A percentile compares a stretch with the other conserved stretches of the same genome.
Conservation (phyloP, 2,329 filamentous ascomycete genomes). For the Arthrobotrys megalospora region DNA sequence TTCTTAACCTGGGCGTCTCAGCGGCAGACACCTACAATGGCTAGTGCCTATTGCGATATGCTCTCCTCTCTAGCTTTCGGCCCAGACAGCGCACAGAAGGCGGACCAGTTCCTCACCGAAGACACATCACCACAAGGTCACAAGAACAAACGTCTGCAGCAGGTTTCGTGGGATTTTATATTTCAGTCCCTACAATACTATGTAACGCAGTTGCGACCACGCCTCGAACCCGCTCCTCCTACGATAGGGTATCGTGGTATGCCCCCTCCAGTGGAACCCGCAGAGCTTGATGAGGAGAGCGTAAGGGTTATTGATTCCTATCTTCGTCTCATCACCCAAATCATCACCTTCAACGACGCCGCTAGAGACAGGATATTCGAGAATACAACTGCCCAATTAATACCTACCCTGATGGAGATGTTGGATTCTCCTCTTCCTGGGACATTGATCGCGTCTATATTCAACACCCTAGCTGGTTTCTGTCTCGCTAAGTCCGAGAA, state of each 20-base stretch:
- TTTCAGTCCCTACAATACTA: constrained; percentile 82
- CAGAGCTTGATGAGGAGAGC: constrained; percentile 89
- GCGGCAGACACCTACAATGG: constrained; percentile 92
- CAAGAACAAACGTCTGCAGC: constrained; percentile 85
- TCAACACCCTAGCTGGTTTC: constrained; percentile 81
- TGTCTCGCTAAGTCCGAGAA: constrained; percentile 80
- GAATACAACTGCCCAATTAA: constrained; percentile 77
- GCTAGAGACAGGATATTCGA: constrained; percentile 82
- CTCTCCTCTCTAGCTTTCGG: constrained; percentile 88
- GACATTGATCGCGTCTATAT: constrained; percentile 70
- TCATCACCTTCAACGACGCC: constrained; percentile 80
- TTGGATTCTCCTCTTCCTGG: constrained; percentile 75
- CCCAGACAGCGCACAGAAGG: constrained; percentile 83
- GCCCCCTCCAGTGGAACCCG: constrained; percentile 65
- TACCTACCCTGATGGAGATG: constrained; percentile 82
- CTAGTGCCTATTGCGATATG: constrained; percentile 97
- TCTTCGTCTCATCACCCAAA: constrained; percentile 85
- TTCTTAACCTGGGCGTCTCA: constrained; percentile 98
- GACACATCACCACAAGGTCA: constrained; percentile 78
- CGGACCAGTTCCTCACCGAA: constrained; percentile 90
- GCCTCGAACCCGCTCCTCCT: constrained; percentile 60
- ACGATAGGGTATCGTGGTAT: constrained; percentile 67
- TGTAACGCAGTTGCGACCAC: constrained; percentile 63
- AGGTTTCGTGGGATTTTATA: constrained; percentile 93
- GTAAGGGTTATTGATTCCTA: constrained; percentile 98